Evolutionary conservation across 176 grass and related monocot species (phyloP).

Genomic region (Poa pratensis): DNA sequence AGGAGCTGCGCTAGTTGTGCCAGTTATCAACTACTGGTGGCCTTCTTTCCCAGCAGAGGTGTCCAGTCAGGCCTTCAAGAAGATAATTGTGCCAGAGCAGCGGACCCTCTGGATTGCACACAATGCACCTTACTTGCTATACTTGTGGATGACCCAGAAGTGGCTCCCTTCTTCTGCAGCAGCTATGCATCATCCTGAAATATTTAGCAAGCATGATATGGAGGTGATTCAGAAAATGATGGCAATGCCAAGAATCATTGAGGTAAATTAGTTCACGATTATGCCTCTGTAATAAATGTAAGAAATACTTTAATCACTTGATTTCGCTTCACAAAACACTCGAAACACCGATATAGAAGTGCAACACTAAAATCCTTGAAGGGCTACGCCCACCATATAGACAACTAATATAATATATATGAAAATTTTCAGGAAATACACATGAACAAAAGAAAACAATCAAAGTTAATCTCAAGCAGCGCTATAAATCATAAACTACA

Average conservation of each 20-base stretch:
- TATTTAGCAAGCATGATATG: constrained; percentile 64
- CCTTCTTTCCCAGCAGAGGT: constrained; percentile 65
- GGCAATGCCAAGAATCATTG: constrained; percentile 44
- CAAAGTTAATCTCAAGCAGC: constrained; percentile 1
- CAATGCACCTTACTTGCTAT: constrained; percentile 66
- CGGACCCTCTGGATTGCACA: constrained; percentile 71
- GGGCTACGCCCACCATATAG: constrained; percentile 7
- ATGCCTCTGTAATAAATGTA: constrained; percentile 4
- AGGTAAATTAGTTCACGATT: constrained; percentile 47
- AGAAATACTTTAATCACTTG: neutral
- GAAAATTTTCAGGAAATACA: constrained; percentile 25
- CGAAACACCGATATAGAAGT: constrained; percentile 9
- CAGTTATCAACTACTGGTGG: constrained; percentile 88
- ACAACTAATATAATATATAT: constrained; percentile 31
- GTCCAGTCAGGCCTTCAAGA: constrained; percentile 64
- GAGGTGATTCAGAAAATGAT: constrained; percentile 65
- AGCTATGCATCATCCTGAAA: constrained; percentile 54
- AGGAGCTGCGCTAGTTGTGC: constrained; percentile 68
- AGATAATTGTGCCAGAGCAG: constrained; percentile 56
- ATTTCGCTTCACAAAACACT: neutral
- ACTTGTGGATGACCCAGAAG: constrained; percentile 83
- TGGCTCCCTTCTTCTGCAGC: constrained; percentile 68
- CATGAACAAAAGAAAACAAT: constrained; percentile 11
- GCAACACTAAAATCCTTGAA: neutral
- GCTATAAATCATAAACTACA: neutral